Evolutionary conservation across 306 rosid genomes (phyloP).

Genomic region (Vigna nakashimae): DNA sequence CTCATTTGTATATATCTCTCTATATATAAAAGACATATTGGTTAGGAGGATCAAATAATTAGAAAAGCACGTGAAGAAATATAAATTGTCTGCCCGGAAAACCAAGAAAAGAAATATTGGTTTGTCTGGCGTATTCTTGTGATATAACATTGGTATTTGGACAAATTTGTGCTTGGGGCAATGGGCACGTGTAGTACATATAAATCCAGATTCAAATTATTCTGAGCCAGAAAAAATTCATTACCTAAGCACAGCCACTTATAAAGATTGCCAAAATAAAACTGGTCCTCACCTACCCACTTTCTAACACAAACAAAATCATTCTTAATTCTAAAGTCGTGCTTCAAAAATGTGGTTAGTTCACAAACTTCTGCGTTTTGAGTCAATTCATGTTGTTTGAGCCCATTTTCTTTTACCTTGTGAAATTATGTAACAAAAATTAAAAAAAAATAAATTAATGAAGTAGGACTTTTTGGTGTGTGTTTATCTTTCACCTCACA

Average conservation of each 20-base stretch:
- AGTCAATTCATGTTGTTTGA: neutral
- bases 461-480: neutral
- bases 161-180: neutral
- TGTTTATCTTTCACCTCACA: neutral
- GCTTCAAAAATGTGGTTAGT: neutral
- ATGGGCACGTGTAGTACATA: neutral
- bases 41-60: neutral
- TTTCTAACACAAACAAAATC: neutral
- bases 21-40: too few species aligned
- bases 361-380: neutral
- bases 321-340: neutral
- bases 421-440: neutral
- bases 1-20: too few species aligned
- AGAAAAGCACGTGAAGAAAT: neutral
- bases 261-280: neutral
- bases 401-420: neutral
- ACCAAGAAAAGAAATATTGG: too few species aligned
- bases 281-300: slow-evolving; percentile 37
- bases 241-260: neutral
- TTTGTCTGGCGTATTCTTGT: neutral
- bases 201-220: neutral
- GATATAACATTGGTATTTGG: neutral
- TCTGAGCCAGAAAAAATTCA: neutral
- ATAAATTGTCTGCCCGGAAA: neutral
- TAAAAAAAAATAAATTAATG: neutral